Conservation (phyloP, 176 grass and related monocot genomes). For the Rhipidocladum racemiflorum region DNA sequence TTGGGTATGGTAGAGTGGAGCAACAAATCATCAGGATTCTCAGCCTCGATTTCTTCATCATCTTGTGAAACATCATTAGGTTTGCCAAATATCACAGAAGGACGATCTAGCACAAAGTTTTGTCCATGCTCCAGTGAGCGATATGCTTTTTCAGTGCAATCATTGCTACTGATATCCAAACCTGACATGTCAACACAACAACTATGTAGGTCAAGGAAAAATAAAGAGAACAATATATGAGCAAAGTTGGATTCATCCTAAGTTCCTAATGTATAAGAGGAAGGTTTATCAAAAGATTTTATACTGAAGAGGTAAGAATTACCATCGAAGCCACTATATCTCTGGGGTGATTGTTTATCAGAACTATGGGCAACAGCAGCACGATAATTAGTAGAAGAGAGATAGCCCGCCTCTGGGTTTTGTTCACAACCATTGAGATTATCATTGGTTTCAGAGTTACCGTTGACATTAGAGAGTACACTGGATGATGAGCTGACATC, state of each 20-base stretch:
- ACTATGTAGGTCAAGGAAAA: constrained; percentile 22
- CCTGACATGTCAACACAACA: constrained; percentile 42
- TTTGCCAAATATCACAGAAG: constrained; percentile 26
- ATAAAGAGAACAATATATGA: not conserved
- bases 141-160: constrained; percentile 34
- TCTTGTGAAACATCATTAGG: constrained; percentile 46
- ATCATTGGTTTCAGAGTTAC: constrained; percentile 15
- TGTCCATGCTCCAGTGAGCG: constrained; percentile 36
- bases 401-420: constrained; percentile 15
- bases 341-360: constrained; percentile 34
- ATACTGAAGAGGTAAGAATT: constrained; percentile 30
- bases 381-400: constrained; percentile 14
- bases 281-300: constrained; percentile 16
- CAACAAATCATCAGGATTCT: constrained; percentile 42
- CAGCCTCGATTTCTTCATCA: constrained; percentile 30
- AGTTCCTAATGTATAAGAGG: constrained; percentile 6
- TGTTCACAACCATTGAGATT: constrained; percentile 23
- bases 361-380: constrained; percentile 16
- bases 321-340: constrained; percentile 44
- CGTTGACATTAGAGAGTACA: constrained; percentile 42
- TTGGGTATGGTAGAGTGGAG: not conserved
- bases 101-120: constrained; percentile 31
- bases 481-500: constrained; percentile 65
- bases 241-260: not conserved
- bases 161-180: constrained; percentile 24